Evolutionary conservation across 2,329 filamentous ascomycete genomes (phyloP), one percentile per base, ranked within the genome.

Genomic region (Alternaria viburni): DNA sequence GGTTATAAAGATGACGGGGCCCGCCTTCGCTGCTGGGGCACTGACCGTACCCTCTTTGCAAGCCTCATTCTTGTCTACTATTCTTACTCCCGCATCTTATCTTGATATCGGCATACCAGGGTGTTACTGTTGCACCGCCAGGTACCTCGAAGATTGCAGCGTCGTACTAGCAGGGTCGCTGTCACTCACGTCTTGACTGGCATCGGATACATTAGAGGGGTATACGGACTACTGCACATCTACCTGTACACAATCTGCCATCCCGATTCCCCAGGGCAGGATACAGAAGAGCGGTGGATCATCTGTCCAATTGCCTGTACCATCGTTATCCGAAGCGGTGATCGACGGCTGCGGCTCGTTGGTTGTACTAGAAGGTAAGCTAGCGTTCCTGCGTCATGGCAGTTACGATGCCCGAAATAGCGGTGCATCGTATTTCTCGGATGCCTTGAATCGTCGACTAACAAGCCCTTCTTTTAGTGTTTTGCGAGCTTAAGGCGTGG

Each of bases 281-380:
- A 21, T 41, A 54, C 47, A 64, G 36, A 74, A 72, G 62, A 73
- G 74, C 74, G 71, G 72, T 77, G 71, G 70, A 67, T 67, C 67
- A 32, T 44, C 63, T 64, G 66, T 57, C 77, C 76, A 79, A 78
- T 79, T 77, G 76, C 59, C 67, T 47, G 32, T 59, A 47, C 60
- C 26, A 46, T 59, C 32, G 49, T 62, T 62, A 62, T 62, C 60
- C 60, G 49, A 55, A 51, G 56, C 41, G 19, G 56, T 50, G 30
- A 43, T 55, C 17, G 56, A 36, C 44, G 50, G 50, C 44, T 54
- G 55, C 47, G 54, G 59, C 59, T 60, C 56, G 55, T 47, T 51
- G 50, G 57, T 44, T 46, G 54, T 23, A 46, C 59, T 45, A 57
- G 5, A 21, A 41, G 32, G 59, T 52, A 45, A 57, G 41, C 54